Evolutionary conservation across 2,329 filamentous ascomycete species (phyloP).

Genomic region (Aspergillus tamarii): DNA sequence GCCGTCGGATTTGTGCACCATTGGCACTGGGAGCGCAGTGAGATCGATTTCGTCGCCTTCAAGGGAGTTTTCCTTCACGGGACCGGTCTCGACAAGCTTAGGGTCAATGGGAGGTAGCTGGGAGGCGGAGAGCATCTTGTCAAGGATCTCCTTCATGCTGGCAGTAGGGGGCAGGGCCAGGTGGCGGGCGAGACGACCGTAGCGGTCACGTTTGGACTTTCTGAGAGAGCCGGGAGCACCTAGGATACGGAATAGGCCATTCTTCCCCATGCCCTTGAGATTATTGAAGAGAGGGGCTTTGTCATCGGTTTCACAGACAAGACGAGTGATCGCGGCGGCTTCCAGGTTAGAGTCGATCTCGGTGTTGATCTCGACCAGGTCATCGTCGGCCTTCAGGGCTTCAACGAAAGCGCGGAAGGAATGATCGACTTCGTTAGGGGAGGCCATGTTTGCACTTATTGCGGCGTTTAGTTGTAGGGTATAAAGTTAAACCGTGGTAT

Average conservation of each 20-base stretch:
- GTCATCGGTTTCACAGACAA: constrained; percentile 49
- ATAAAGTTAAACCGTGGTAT: not conserved
- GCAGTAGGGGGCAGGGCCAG: constrained; percentile 46
- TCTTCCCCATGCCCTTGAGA: constrained; percentile 45
- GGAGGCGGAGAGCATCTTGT: constrained; percentile 47
- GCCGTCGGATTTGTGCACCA: constrained; percentile 51
- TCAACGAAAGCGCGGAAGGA: constrained; percentile 54
- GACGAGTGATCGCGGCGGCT: constrained; percentile 51
- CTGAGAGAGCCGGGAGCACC: constrained; percentile 49
- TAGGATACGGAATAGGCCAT: constrained; percentile 54
- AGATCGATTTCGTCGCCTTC: constrained; percentile 48
- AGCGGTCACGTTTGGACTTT: constrained; percentile 34
- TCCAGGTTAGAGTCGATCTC: constrained; percentile 51
- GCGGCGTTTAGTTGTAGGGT: no score
- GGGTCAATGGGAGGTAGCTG: constrained; percentile 35
- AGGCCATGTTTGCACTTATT: not conserved
- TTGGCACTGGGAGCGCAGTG: constrained; percentile 44
- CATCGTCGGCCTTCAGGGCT: constrained; percentile 45
- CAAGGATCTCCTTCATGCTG: constrained; percentile 43
- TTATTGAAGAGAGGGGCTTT: constrained; percentile 59
- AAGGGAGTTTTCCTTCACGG: constrained; percentile 50
- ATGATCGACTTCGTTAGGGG: not conserved
- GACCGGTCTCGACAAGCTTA: constrained; percentile 39
- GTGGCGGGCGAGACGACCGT: constrained; percentile 48
- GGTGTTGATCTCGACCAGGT: constrained; percentile 50